Conservation (phyloP, 306 rosid species). For the Mimosa pudica region DNA sequence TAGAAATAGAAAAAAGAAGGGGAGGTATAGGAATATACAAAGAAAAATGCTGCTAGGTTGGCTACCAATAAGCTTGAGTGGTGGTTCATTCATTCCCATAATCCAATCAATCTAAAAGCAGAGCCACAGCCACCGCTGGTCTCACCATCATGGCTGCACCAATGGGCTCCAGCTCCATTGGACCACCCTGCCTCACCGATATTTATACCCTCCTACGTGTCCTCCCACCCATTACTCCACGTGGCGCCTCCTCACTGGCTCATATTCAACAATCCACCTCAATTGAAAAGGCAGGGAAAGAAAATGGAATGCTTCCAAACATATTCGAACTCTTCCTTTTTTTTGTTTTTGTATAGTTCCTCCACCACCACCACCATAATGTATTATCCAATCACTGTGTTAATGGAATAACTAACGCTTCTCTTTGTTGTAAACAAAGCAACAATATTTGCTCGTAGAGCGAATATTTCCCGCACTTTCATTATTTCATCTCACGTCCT, state of each 20-base stretch:
- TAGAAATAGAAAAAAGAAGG: neutral
- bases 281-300: neutral
- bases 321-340: slow-evolving; percentile 41
- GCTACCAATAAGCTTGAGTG: slow-evolving; percentile 29
- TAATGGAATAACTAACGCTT: slow-evolving; percentile 47
- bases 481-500: neutral
- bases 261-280: neutral
- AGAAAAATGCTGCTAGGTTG: slow-evolving; percentile 47
- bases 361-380: slow-evolving; percentile 31
- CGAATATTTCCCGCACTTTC: slow-evolving; percentile 34
- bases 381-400: slow-evolving; percentile 46
- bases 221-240: neutral
- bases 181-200: neutral
- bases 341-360: neutral
- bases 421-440: slow-evolving; percentile 14
- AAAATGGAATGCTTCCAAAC: slow-evolving; percentile 45
- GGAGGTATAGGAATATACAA: slow-evolving; percentile 27
- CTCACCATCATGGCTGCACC: slow-evolving; percentile 41
- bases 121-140: slow-evolving; percentile 41
- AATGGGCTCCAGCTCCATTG: neutral
- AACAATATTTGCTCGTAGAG: slow-evolving; percentile 23
- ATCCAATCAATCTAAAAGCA: neutral
- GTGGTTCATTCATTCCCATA: slow-evolving; percentile 24
- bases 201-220: slow-evolving; percentile 3
- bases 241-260: neutral